Base-by-base conservation (phyloP, 176 grass and related monocot genomes). In the Puccinellia tenuiflora region DNA sequence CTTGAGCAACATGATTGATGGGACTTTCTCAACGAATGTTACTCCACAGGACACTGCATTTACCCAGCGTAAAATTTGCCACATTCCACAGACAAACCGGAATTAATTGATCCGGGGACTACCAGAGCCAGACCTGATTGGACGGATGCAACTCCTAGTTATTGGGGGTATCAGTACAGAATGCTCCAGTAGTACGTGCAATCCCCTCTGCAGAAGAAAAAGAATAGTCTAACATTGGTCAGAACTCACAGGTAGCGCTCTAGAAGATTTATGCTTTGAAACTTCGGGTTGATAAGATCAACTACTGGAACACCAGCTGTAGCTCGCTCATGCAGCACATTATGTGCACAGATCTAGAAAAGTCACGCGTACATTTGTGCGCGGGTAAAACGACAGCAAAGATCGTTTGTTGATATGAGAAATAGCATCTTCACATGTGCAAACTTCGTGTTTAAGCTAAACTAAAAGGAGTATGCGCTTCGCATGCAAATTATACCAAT, bases 51-150 rank as follows among this genome's bases (percentile, higher is more conserved):
- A 54, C 50, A 6, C 3, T 29, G 6, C 7, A 33, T 55, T 54
- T 84, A 65, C 67, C 16, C 34, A 21, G 24, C 7, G 45, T 20
- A 5, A 30, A 80, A 46, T 46, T 77, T 53, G 22, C 20, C 50
- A 43, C 30, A 52, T 43, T 76, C 68, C 52, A 21, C 54, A 37
- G 42, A 78, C 7, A 82, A 70, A 70, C 31, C 13, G 6, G 33
- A 63, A 86, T 81, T 73, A 68, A 72, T 74, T 73, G 72, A 47
- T 53, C 53, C n/a, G 17, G 25, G 55, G 52, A 54, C 71, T 82
- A 52, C 56, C 43, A 59, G 31, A 77, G 53, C 45, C 26, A 46
- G 14, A 65, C 26, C 43, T 53, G 78, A 85, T 53, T 28, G 43
- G 53, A n/a, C 7, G 52, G 64, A 85, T 75, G 81, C 33, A 59